Conservation (phyloP, 2,329 filamentous ascomycete species). For the Aspergillus proliferans region DNA sequence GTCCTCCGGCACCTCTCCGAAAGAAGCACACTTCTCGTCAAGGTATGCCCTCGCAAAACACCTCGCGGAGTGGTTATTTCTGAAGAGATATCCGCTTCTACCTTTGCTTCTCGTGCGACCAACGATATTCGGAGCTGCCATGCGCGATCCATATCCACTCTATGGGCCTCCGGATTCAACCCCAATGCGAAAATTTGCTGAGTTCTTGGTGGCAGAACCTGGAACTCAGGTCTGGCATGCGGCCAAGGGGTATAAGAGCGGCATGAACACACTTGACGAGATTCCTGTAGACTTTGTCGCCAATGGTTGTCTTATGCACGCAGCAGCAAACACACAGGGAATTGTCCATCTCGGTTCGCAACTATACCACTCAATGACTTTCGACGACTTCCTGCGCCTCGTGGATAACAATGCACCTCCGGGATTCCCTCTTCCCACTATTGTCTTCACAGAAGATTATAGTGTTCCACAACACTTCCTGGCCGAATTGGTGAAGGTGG, state of each 20-base stretch:
- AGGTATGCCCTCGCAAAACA: slow-evolving; percentile 27
- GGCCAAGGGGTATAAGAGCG: slow-evolving; percentile 20
- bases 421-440: slow-evolving; percentile 15
- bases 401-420: slow-evolving; percentile 15
- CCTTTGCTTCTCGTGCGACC: slow-evolving; percentile 24
- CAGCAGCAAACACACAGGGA: slow-evolving; percentile 22
- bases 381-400: slow-evolving; percentile 20
- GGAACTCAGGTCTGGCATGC: slow-evolving; percentile 27
- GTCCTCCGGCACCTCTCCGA: slow-evolving; percentile 9
- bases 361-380: slow-evolving; percentile 23
- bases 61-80: slow-evolving; percentile 24
- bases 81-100: slow-evolving; percentile 20
- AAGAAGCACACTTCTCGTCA: slow-evolving; percentile 20
- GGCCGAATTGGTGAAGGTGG: slow-evolving; percentile 27
- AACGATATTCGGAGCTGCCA: slow-evolving; percentile 25
- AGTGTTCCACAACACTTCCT: slow-evolving; percentile 22
- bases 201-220: slow-evolving; percentile 18
- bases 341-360: slow-evolving; percentile 25
- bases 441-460: slow-evolving; percentile 24
- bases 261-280: slow-evolving; percentile 26
- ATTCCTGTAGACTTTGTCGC: slow-evolving; percentile 29
- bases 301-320: slow-evolving; percentile 26
- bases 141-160: slow-evolving; percentile 23
- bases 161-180: slow-evolving; percentile 27
- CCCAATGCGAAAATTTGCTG: slow-evolving; percentile 25